Evolutionary conservation across 768 basidiomycete genomes (phyloP).

Genomic region (Hygrophorus russula): DNA sequence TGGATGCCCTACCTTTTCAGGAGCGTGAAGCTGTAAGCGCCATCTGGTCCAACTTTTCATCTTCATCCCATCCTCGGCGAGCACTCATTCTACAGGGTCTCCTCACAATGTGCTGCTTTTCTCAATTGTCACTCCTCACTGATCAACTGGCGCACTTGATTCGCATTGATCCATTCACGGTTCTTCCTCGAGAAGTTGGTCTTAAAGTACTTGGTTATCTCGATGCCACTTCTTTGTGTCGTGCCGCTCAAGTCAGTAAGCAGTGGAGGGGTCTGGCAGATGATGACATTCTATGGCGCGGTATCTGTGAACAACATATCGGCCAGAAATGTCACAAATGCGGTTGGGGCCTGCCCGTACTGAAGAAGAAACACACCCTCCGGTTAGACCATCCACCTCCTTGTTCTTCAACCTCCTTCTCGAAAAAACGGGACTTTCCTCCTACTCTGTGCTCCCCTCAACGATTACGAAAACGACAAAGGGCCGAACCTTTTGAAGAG

Average conservation of each 20-base stretch:
- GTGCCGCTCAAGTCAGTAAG: slow-evolving; percentile 82
- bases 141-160: slow-evolving; percentile 88
- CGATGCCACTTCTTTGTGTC: slow-evolving; percentile 87
- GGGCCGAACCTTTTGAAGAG: slow-evolving; percentile 19
- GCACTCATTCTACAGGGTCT: slow-evolving; percentile 93
- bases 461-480: slow-evolving; percentile 42
- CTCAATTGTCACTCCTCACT: slow-evolving; percentile 90
- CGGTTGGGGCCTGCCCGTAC: slow-evolving; percentile 91
- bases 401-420: slow-evolving; percentile 14
- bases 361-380: slow-evolving; percentile 59
- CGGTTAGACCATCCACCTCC: slow-evolving; percentile 28
- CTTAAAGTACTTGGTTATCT: slow-evolving; percentile 82
- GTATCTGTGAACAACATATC: slow-evolving; percentile 97
- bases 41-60: slow-evolving; percentile 95
- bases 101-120: slow-evolving; percentile 99
- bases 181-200: slow-evolving; percentile 83
- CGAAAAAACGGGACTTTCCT: slow-evolving; percentile 29
- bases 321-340: slow-evolving; percentile 95
- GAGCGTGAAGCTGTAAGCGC: slow-evolving; percentile 85
- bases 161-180: slow-evolving; percentile 87
- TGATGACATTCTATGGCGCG: slow-evolving; percentile 90
- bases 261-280: slow-evolving; percentile 86
- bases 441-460: slow-evolving; percentile 12
- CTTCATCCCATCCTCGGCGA: slow-evolving; percentile 81
- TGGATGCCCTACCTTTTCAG: slow-evolving; percentile 77